phyloP scores from a whole-genome alignment of 2,329 filamentous ascomycete genomes.

The Fusarium xylarioides region DNA sequence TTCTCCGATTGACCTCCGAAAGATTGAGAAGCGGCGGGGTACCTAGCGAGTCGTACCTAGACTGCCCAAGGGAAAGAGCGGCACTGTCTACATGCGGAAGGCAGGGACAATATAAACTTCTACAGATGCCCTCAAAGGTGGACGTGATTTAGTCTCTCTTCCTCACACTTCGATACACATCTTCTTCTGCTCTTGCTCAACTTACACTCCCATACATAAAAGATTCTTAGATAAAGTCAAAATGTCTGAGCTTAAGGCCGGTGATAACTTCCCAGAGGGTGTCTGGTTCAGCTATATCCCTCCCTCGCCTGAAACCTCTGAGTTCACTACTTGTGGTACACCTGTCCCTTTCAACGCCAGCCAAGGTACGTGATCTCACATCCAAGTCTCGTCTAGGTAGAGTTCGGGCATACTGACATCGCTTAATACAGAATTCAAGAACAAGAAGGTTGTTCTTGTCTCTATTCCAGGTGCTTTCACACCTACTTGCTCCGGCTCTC shows the following conservation, averaged over 20 bases:
- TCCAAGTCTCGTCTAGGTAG: background rate
- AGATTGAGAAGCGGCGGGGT: conserved; percentile 8
- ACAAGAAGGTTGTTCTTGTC: conserved; percentile 66
- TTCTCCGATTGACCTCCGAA: conserved; percentile 40
- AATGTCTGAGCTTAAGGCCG: conserved; percentile 76
- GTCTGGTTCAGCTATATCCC: conserved; percentile 88
- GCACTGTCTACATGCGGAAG: conserved; percentile 8
- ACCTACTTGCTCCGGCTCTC: conserved; percentile 82
- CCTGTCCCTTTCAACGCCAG: conserved; percentile 82
- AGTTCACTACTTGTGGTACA: conserved; percentile 79
- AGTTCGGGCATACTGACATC: conserved; percentile 7
- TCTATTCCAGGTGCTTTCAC: conserved; percentile 80
- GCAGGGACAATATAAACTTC: conserved; percentile 28
- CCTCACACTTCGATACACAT: conserved; percentile 3
- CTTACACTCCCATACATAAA: background rate
- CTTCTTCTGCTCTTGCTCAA: background rate
- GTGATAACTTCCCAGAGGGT: conserved; percentile 83
- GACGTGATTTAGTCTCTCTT: background rate
- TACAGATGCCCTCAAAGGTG: conserved; percentile 7
- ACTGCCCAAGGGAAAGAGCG: conserved; percentile 8
- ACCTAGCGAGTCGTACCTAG: background rate
- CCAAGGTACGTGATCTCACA: conserved; percentile 62
- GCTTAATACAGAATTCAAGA: conserved; percentile 58
- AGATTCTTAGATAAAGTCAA: conserved; percentile 15
- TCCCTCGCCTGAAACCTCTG: conserved; percentile 72